Evolutionary conservation across 2,329 filamentous ascomycete genomes (phyloP).

Genomic region (Cladosporium sp.): DNA sequence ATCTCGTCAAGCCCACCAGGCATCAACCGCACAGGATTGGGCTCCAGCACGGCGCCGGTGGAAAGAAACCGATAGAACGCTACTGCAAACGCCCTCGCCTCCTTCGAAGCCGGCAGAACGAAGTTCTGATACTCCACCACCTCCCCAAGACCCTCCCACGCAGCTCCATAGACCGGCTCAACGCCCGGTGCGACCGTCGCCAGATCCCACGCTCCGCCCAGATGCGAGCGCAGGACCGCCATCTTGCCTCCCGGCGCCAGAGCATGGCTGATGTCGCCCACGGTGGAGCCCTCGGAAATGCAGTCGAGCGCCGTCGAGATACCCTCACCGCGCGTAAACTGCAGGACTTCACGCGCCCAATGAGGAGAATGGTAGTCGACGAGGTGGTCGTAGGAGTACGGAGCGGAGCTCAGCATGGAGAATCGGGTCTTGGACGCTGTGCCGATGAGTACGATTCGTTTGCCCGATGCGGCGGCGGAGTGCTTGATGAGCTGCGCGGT

Average conservation of each 20-base stretch:
- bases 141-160: constrained; percentile 1
- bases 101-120: not conserved
- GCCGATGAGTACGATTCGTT: not conserved
- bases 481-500: constrained; percentile 29
- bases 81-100: not conserved
- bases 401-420: not conserved
- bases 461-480: constrained; percentile 10
- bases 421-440: not conserved
- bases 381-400: constrained; percentile 2
- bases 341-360: not conserved
- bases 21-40: not conserved
- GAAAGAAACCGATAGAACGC: not conserved
- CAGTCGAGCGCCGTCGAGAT: not conserved
- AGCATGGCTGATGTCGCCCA: not conserved
- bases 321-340: not conserved
- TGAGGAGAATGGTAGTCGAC: not conserved
- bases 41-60: not conserved
- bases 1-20: not conserved
- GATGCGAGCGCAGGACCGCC: not conserved
- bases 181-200: not conserved
- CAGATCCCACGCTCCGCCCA: not conserved
- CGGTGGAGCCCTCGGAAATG: constrained; percentile 1
- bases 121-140: not conserved
- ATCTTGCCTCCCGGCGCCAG: not conserved
- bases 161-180: not conserved